These are phyloP conservation scores for Amborella trichopoda DNA, from an alignment of 164 flowering plant genomes.

Conservation along the genomic window DNA sequence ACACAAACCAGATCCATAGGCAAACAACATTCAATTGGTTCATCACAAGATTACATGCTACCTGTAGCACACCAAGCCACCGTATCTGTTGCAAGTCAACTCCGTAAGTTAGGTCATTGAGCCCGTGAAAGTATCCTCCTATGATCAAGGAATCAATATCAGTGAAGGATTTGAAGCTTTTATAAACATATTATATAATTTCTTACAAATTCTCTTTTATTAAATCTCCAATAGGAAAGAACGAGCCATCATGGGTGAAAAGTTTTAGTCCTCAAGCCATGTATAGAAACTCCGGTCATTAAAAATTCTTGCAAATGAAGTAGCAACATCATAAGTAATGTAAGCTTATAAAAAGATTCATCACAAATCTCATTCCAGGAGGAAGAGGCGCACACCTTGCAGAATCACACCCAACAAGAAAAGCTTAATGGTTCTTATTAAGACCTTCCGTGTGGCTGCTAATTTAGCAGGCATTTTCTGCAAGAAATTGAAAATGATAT, in stretches of 20 bases:
- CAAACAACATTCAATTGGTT: too few species aligned
- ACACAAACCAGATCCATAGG: too few species aligned
- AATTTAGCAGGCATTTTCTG: constrained; percentile 40
- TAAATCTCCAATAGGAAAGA: too few species aligned
- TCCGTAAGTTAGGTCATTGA: constrained; percentile 51
- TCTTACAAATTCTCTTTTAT: too few species aligned
- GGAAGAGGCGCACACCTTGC: constrained; percentile 35
- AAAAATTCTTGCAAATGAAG: too few species aligned
- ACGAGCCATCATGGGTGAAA: too few species aligned
- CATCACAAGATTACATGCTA: constrained; percentile 14
- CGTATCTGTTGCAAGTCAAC: constrained; percentile 50
- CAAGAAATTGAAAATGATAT: constrained; percentile 6
- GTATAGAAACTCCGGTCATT: too few species aligned
- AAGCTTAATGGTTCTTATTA: constrained; percentile 44
- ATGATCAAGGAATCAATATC: constrained; percentile 2
- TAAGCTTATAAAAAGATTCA: too few species aligned
- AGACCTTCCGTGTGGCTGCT: constrained; percentile 44
- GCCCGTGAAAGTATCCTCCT: constrained; percentile 86
- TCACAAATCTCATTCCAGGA: not conserved
- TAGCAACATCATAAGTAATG: too few species aligned
- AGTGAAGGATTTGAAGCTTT: too few species aligned
- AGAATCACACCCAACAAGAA: constrained; percentile 55
- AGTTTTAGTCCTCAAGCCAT: too few species aligned
- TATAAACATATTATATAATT: not conserved
- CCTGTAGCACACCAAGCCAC: constrained; percentile 75